A percentile compares a stretch with the other conserved stretches of the same genome.
These are phyloP conservation scores for Neofusicoccum cordaticola DNA, from an alignment of 2,329 filamentous ascomycete genomes.

Conservation along the genomic window DNA sequence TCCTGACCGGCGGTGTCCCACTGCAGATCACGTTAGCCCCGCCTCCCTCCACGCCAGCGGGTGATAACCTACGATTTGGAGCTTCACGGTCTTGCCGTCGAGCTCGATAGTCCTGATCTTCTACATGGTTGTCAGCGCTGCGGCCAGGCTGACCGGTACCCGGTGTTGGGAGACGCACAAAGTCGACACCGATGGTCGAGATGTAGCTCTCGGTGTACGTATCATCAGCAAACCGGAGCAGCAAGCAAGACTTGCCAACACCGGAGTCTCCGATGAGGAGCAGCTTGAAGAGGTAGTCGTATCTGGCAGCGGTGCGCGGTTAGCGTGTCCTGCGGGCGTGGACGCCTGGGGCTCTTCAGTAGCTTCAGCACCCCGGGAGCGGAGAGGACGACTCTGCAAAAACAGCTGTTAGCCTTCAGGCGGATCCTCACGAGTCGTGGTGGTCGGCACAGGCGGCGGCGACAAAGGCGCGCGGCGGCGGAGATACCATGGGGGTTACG, in stretches of 20 bases:
- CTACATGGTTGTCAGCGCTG: slow-evolving; percentile 50
- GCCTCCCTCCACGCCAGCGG: slow-evolving; percentile 16
- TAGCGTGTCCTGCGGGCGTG: slow-evolving; percentile 3
- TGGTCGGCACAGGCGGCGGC: neutral
- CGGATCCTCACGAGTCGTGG: neutral
- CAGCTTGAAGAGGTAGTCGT: slow-evolving; percentile 99
- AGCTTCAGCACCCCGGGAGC: neutral
- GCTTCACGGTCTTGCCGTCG: slow-evolving; percentile 98
- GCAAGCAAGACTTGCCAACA: slow-evolving; percentile 98
- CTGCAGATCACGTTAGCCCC: slow-evolving; percentile 49
- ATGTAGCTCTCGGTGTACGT: slow-evolving; percentile 99
- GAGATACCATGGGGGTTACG: slow-evolving; percentile 42
- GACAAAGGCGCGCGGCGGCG: slow-evolving; percentile 17
- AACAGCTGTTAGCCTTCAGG: neutral
- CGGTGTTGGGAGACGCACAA: slow-evolving; percentile 61
- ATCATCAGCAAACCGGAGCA: slow-evolving; percentile 96
- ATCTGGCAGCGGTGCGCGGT: slow-evolving; percentile 58
- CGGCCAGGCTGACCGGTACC: slow-evolving; percentile 16
- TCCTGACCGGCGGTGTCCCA: slow-evolving; percentile 99
- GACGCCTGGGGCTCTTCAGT: slow-evolving; percentile 1
- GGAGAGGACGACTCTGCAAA: slow-evolving; percentile 8
- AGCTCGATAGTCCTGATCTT: slow-evolving; percentile 99
- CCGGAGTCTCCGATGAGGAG: slow-evolving; percentile 99
- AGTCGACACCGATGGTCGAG: slow-evolving; percentile 98
- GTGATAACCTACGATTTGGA: slow-evolving; percentile 79